Percentiles rank a stretch among this genome's conserved stretches.
phyloP scores from a whole-genome alignment of 441 rosid genomes.

The Euphorbia schlechtendalii region DNA sequence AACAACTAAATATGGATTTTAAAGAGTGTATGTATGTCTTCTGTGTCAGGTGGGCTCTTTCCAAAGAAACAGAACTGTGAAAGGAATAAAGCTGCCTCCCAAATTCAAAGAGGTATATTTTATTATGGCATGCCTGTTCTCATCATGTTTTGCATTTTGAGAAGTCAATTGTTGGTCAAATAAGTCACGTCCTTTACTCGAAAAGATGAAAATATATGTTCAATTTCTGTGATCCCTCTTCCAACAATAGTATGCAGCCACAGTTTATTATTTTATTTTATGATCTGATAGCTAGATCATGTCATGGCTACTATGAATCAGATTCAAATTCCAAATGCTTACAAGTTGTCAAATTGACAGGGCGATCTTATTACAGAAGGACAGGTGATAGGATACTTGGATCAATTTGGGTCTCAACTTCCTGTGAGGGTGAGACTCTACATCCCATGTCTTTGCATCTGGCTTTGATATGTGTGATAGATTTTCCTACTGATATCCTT shows the following conservation, averaged over 20 bases:
- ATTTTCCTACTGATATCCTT: not conserved
- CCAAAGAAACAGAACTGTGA: conserved; percentile 60
- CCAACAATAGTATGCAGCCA: not conserved
- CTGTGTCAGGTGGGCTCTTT: conserved; percentile 68
- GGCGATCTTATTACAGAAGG: conserved; percentile 82
- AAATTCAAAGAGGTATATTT: conserved; percentile 61
- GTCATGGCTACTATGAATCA: conserved; percentile 5
- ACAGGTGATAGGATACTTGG: conserved; percentile 61
- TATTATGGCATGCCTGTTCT: not conserved
- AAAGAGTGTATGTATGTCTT: not conserved
- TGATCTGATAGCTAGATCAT: not conserved
- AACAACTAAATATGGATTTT: not conserved
- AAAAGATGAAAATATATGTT: not conserved
- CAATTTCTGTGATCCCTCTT: not conserved
- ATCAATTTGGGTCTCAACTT: conserved; percentile 8
- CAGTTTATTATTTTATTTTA: not conserved
- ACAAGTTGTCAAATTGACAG: conserved; percentile 30
- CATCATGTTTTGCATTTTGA: not conserved
- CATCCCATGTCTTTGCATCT: not conserved
- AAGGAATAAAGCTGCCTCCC: conserved; percentile 73
- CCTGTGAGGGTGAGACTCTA: not conserved
- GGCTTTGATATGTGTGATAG: not conserved
- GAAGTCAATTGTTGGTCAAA: not conserved
- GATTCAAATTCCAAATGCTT: conserved; percentile 6
- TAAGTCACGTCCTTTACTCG: not conserved